Conservation (phyloP, 2,329 filamentous ascomycete species). For the Xylaria sp. region DNA sequence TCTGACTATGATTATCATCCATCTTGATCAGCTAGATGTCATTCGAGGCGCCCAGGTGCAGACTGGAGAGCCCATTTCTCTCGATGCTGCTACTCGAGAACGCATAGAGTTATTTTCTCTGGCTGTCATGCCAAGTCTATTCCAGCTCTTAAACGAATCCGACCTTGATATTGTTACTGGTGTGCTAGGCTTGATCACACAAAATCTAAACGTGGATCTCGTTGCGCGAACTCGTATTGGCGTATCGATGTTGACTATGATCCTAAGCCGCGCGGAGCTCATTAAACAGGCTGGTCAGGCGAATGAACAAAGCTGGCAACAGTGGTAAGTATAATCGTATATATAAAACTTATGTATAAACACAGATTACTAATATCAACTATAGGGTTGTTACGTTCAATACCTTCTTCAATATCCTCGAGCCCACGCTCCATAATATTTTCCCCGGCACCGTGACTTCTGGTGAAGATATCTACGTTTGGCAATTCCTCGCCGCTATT, state of each 20-base stretch:
- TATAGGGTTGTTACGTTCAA: constrained; percentile 80
- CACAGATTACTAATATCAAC: constrained; percentile 19
- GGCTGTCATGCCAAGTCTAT: constrained; percentile 88
- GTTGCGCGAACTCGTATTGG: constrained; percentile 89
- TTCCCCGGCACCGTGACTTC: constrained; percentile 93
- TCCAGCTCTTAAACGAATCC: constrained; percentile 90
- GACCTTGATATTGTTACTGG: constrained; percentile 91
- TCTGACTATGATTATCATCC: constrained; percentile 93
- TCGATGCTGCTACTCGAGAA: constrained; percentile 83
- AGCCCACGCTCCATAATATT: constrained; percentile 83
- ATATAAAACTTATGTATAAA: background rate
- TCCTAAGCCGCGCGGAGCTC: constrained; percentile 92
- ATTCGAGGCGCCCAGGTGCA: constrained; percentile 81
- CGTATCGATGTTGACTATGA: constrained; percentile 89
- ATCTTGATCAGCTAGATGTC: constrained; percentile 91
- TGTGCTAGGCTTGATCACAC: constrained; percentile 84
- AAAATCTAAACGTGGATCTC: constrained; percentile 82
- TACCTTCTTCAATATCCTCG: constrained; percentile 84
- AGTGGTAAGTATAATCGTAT: constrained; percentile 69
- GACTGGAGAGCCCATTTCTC: constrained; percentile 72
- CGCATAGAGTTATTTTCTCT: constrained; percentile 91
- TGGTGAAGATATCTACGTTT: constrained; percentile 94
- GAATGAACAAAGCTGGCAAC: constrained; percentile 77
- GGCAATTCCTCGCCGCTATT: constrained; percentile 96
- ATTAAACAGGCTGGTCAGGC: constrained; percentile 82